Conservation (phyloP, 225 moss, liverwort and hornwort species). For the Polytrichum formosum region DNA sequence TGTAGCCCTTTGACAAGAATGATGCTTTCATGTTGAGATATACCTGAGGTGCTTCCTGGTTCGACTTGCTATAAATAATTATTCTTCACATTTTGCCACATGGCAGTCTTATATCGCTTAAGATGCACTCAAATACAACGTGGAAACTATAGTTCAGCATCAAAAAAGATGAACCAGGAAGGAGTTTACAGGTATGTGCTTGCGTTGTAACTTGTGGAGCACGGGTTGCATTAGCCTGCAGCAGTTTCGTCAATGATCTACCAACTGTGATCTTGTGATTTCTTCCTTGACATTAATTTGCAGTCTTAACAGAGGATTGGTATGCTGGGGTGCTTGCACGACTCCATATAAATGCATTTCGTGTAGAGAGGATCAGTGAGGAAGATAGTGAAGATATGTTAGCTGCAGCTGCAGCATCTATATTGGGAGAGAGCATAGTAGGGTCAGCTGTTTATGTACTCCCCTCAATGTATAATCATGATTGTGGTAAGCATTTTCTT, state of each 20-base stretch:
- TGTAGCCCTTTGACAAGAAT: background rate
- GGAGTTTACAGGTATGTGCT: background rate
- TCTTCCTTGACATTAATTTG: conserved; percentile 29
- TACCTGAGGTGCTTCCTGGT: too few relatives aligned
- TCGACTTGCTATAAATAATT: too few relatives aligned
- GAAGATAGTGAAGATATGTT: conserved; percentile 41
- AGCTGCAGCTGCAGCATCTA: conserved; percentile 57
- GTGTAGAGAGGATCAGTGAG: conserved; percentile 60
- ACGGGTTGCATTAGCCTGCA: too few relatives aligned
- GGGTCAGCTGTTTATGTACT: conserved; percentile 69
- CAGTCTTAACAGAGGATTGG: conserved; percentile 74
- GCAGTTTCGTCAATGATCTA: too few relatives aligned
- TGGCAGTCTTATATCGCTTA: background rate
- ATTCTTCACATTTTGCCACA: too few relatives aligned
- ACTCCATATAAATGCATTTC: conserved; percentile 71
- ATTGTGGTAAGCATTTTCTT: conserved; percentile 48
- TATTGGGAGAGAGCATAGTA: conserved; percentile 59
- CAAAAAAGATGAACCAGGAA: background rate
- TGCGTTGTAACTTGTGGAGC: too few relatives aligned
- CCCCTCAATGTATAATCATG: conserved; percentile 76
- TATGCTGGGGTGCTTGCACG: conserved; percentile 73
- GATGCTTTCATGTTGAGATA: too few relatives aligned
- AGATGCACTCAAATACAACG: background rate
- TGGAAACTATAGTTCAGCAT: too few relatives aligned
- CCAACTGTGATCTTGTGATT: background rate